Evolutionary conservation across 495 filamentous ascomycete species (phyloP), one percentile per base, ranked within the genome.

Genomic region (Bryoglossum gracile): DNA sequence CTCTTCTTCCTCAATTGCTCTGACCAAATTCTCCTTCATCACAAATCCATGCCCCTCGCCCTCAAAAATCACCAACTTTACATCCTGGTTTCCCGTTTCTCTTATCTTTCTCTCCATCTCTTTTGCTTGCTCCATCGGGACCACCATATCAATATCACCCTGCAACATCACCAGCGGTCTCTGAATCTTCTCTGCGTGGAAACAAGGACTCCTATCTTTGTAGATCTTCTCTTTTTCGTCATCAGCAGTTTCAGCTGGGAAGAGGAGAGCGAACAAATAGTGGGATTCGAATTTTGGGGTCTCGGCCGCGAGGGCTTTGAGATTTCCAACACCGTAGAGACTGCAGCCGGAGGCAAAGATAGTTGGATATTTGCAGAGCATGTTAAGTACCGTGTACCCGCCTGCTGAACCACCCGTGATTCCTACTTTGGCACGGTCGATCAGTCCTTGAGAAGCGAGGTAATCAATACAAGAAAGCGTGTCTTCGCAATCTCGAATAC

Each of bases 211-310:
- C 14, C 73, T 59, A 8, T 63, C 62, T 11, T 50, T 47, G 17
- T 65, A 67, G 9, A 70, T 56, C 26, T 49, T 53, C 40, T 68
- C 65, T 57, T 67, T 50, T 16, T 72, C 67, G 34, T 65, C 59
- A 0, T 61, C 53, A 3, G 56, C 43, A 13, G 53, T 44, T 5
- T 58, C 62, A 1, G 55, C 48, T 2, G 59, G 49, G 25, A 68
- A 62, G 5, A 73, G 36, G 19, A 76, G 59, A 11, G 54, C 57
- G 14, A 66, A 61, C 26, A 72, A 58, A 54, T 78, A 74, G 28
- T 68, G 63, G 22, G 62, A 66, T 55, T 78, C 75, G 39, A 76
- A 69, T 55, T 78, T 78, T 45, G 77, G 73, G 1, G 72, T 75
- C 28, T 66, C 65, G 1, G 57, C 66, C 16, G 57, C 60, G 6